These are phyloP conservation scores for Trichoderma arundinaceum DNA, from an alignment of 2,329 filamentous ascomycete species.

Conservation along the genomic window DNA sequence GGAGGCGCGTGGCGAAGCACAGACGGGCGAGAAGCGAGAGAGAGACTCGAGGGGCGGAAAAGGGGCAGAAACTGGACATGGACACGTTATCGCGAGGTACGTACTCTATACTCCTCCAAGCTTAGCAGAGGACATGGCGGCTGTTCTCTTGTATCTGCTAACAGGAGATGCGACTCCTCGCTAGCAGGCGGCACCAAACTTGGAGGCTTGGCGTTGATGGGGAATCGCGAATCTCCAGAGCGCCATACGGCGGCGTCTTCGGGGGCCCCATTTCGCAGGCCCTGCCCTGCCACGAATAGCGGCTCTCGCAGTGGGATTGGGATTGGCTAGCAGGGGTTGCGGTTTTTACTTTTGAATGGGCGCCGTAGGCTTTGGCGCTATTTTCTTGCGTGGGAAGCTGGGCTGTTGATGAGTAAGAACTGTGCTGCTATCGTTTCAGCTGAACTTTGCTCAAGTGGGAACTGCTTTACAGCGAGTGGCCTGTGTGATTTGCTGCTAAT, in stretches of 20 bases:
- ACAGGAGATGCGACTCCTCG: not conserved
- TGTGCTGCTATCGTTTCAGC: no score
- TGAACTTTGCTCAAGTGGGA: no score
- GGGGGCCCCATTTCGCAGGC: not conserved
- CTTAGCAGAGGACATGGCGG: not conserved
- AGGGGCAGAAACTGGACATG: constrained; percentile 10
- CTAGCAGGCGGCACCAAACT: not conserved
- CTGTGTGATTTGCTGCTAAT: no score
- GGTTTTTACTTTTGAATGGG: not conserved
- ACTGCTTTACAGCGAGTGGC: no score
- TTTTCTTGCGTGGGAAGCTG: not conserved
- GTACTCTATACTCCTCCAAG: not conserved
- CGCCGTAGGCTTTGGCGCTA: not conserved
- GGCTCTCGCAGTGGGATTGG: not conserved
- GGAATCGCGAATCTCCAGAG: not conserved
- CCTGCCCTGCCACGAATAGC: not conserved
- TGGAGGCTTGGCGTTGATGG: constrained; percentile 20
- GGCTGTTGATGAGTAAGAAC: no score
- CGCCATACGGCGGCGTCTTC: no score
- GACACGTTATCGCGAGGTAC: constrained; percentile 1
- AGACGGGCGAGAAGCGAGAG: not conserved
- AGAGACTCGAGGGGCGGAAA: not conserved
- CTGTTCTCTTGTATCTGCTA: constrained; percentile 1
- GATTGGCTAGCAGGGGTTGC: not conserved
- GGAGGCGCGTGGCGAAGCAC: constrained; percentile 20